Percentiles rank a stretch among this genome's conserved stretches.
These are phyloP conservation scores for Cercospora berteroae DNA, from an alignment of 2,329 filamentous ascomycete species.

Conservation along the genomic window DNA sequence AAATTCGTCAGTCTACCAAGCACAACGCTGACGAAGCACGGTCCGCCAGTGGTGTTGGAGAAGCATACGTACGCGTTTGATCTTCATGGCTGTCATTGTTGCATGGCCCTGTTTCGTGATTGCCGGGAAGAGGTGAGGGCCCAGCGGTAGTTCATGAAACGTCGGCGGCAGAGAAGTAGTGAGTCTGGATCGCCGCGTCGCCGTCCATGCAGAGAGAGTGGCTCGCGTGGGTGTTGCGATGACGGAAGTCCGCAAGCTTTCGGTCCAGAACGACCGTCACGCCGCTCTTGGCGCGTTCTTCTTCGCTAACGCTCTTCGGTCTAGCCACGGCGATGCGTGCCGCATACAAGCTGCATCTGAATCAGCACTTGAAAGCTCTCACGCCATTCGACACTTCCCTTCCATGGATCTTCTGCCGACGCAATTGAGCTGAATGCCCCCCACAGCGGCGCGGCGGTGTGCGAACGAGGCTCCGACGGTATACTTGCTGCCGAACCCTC, in stretches of 20 bases:
- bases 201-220: conserved; percentile 1
- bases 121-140: background rate
- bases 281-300: background rate
- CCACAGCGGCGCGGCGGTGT: background rate
- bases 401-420: background rate
- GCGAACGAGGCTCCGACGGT: background rate
- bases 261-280: background rate
- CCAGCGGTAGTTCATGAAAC: background rate
- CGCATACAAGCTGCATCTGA: conserved; percentile 1
- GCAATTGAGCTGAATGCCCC: background rate
- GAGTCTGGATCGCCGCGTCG: background rate
- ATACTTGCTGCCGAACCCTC: background rate
- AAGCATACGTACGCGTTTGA: conserved; percentile 30
- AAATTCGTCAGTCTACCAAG: conserved; percentile 4
- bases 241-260: conserved; percentile 1
- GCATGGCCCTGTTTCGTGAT: background rate
- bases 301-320: background rate
- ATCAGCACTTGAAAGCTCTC: conserved; percentile 6
- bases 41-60: background rate
- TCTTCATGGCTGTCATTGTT: conserved; percentile 31
- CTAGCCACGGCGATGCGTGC: conserved; percentile 1
- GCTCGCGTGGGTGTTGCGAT: background rate
- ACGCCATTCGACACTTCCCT: conserved; percentile 10
- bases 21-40: background rate
- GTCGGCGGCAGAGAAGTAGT: background rate